Conservation (phyloP, 75 land plant species). For the Cryptomeria japonica region DNA sequence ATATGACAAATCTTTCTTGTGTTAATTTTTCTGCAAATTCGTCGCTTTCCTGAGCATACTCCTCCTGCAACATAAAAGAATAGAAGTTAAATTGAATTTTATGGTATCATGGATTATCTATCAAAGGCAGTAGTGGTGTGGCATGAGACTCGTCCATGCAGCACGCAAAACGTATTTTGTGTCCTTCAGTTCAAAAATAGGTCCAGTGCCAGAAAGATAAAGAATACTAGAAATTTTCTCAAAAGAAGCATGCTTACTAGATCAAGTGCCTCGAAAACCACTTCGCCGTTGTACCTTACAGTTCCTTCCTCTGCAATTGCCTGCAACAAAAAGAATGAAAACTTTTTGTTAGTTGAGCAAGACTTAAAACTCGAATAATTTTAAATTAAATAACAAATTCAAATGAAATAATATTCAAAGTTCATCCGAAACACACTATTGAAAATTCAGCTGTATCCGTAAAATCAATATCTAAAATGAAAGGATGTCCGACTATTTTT, state of each 20-base stretch:
- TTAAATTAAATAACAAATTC: background rate
- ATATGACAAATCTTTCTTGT: slow-evolving; percentile 34
- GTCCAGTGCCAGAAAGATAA: background rate
- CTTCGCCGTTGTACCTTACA: slow-evolving; percentile 73
- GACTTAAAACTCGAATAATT: too few relatives aligned
- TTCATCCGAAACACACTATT: background rate
- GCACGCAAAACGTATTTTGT: background rate
- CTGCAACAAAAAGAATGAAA: slow-evolving; percentile 26
- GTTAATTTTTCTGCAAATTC: slow-evolving; percentile 31
- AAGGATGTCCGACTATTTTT: background rate
- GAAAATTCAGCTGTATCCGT: background rate
- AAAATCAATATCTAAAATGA: background rate
- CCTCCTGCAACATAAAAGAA: slow-evolving; percentile 22
- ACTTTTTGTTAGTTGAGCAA: background rate
- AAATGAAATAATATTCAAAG: background rate
- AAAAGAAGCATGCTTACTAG: slow-evolving; percentile 53
- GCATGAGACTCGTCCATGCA: background rate
- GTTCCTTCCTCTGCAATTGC: slow-evolving; percentile 80
- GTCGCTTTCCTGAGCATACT: slow-evolving; percentile 41
- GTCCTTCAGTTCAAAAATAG: background rate
- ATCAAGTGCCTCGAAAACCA: slow-evolving; percentile 72
- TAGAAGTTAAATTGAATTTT: background rate
- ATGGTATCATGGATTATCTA: background rate
- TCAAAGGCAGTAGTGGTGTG: background rate
- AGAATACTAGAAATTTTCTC: background rate